Base-by-base conservation (phyloP, 352 stramenopile species). In the Phytophthora litchii region DNA sequence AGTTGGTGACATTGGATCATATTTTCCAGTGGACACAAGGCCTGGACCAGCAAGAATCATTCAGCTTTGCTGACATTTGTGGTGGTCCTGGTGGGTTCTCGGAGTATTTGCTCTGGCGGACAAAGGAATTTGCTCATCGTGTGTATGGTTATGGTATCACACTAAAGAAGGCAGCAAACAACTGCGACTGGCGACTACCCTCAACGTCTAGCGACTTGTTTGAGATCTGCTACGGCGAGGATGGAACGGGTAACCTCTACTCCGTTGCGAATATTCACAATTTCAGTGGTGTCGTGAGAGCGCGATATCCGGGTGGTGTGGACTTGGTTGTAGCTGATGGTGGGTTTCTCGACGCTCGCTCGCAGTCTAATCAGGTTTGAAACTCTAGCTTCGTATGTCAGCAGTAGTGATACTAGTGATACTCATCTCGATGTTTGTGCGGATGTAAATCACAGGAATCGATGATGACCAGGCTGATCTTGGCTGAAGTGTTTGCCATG, bases 51-150 rank as follows among this genome's bases (percentile, higher is more conserved):
- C 13, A 23, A 6, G 25, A 70, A 25, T 13, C 34, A 2, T 88
- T 88, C n/a, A 71, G 67, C 13, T 94, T 94, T 60, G 78, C 72
- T 4, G 85, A 94, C 44, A 61, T 92, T 25, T 94, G 85, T 42
- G 85, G 85, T n/a, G 85, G 81, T 0, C 85, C 85, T 0, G 85
- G 85, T 4, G 85, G 85, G 3, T 94, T 94, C 51, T 90, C 81
- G 12, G 85, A 94, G 71, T 92, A 88, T 65, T 38, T 94, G 8
- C 45, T 92, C 16, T 94, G 80, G 83, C 63, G 63, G 45, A 42
- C 16, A n/a, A 16, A 3, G 3, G 31, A 36, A 14, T 20, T 4
- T 14, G 20, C 2, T 31, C 38, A 48, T 42, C 4, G 31, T 20
- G 45, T 75, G 29, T 49, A 56, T 14, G 85, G 85, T 21, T 89